Conservation (phyloP, 805 yeast genomes). For the Lachancea quebecensis region DNA sequence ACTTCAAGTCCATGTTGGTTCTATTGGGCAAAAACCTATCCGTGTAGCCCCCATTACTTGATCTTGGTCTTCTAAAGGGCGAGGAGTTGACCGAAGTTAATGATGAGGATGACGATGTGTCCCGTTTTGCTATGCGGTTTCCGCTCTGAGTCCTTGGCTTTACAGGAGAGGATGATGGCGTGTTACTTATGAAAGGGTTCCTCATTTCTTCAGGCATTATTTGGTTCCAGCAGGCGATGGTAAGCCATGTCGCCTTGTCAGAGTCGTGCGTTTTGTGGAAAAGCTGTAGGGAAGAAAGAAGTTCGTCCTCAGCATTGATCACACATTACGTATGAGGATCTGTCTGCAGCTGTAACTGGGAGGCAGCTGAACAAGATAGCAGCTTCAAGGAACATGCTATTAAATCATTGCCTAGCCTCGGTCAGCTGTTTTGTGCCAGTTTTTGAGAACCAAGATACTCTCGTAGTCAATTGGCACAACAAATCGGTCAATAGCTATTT, state of each 20-base stretch:
- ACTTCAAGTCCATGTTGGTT: slow-evolving; percentile 78
- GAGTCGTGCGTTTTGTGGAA: not conserved
- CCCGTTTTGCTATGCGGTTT: slow-evolving; percentile 17
- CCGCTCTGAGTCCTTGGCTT: slow-evolving; percentile 14
- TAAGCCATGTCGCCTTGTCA: too few species aligned
- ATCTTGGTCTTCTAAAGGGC: slow-evolving; percentile 28
- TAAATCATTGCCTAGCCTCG: too few species aligned
- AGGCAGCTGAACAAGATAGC: too few species aligned
- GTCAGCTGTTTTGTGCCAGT: slow-evolving; percentile 1
- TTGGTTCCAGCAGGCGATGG: not conserved
- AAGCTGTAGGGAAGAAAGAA: not conserved
- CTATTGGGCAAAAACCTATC: slow-evolving; percentile 88
- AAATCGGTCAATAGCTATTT: slow-evolving; percentile 42
- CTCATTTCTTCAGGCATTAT: slow-evolving; percentile 13
- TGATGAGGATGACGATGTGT: slow-evolving; percentile 16
- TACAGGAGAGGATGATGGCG: slow-evolving; percentile 30
- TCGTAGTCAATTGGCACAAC: slow-evolving; percentile 47
- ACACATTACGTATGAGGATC: too few species aligned
- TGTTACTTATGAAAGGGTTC: slow-evolving; percentile 30
- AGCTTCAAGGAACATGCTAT: too few species aligned
- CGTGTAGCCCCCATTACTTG: slow-evolving; percentile 42
- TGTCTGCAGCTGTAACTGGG: too few species aligned
- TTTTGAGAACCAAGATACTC: slow-evolving; percentile 27
- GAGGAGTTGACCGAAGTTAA: slow-evolving; percentile 24
- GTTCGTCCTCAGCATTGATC: too few species aligned